Evolutionary conservation across 176 grass and related monocot species (phyloP), one percentile per base, ranked within the genome.

Genomic region (Luzula sylvatica): DNA sequence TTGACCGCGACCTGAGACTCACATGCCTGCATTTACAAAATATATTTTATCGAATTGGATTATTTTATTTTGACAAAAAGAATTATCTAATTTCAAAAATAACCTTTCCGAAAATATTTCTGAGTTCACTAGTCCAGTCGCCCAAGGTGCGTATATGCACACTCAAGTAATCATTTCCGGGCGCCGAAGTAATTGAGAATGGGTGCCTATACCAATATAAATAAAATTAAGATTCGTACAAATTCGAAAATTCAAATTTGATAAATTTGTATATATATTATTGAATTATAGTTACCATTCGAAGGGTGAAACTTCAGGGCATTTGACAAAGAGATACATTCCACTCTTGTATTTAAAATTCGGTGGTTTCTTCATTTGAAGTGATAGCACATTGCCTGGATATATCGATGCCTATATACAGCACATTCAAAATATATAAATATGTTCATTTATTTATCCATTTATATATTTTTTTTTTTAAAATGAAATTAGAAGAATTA

Each of bases 151-250:
- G 78, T 61, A 98, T 98, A 74, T 98, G 92, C 50, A 98, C 85
- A 71, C 92, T 98, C 61, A 90, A 69, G 28, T 98, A 77, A 41
- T 87, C 72, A 7, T 98, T 82, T 53, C 92, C 92, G 15, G 92
- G 92, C 39, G 92, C 81, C n/a, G 86, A 98, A 53, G 92, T 98
- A 73, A 98, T 87, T 8, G 92, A 90, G 75, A 98, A 98, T n/a
- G 92, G 92, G 73, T 98, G 92, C 86, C 86, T 98, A 67, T 46
- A 53, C 52, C 24, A 11, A 35, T 35, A 35, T 35, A 56, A 60
- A 45, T 57, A 13, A 29, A 48, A 69, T 26, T 25, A 23, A 44
- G 52, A 26, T 39, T 11, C 19, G 7, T 0, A 67, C 25, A 58
- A 15, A 28, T 18, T 61, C 59, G 38, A 15, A 30, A 26, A 16